A percentile compares a stretch with the other conserved stretches of the same genome.
These are phyloP conservation scores for Podosphaera leucotricha DNA, from an alignment of 2,329 filamentous ascomycete genomes.

Conservation along the genomic window DNA sequence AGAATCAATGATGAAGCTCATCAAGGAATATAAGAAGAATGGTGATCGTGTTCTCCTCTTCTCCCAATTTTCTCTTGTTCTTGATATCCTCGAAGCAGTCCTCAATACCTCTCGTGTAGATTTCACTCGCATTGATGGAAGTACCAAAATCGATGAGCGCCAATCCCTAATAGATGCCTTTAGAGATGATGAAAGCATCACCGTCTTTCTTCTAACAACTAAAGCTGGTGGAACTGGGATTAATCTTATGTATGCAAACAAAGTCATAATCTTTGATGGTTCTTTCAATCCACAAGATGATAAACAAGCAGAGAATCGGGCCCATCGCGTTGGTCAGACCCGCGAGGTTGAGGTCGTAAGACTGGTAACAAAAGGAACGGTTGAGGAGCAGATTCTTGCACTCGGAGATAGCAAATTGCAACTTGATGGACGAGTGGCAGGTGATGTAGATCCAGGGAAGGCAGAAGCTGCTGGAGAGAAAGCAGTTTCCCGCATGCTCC, in stretches of 20 bases:
- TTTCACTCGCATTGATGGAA: slow-evolving; percentile 72
- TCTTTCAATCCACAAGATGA: slow-evolving; percentile 98
- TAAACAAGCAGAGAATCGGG: slow-evolving; percentile 92
- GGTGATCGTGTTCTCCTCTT: slow-evolving; percentile 81
- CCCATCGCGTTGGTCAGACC: slow-evolving; percentile 81
- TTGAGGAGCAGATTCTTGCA: slow-evolving; percentile 83
- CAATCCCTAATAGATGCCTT: slow-evolving; percentile 80
- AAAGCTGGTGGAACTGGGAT: slow-evolving; percentile 92
- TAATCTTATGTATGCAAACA: slow-evolving; percentile 87
- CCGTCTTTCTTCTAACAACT: slow-evolving; percentile 81
- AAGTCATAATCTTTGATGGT: slow-evolving; percentile 90
- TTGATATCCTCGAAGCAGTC: slow-evolving; percentile 73
- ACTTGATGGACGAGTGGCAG: slow-evolving; percentile 52
- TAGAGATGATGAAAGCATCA: slow-evolving; percentile 49
- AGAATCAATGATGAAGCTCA: slow-evolving; percentile 50
- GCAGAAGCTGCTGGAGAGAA: slow-evolving; percentile 17
- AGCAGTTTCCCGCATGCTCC: slow-evolving; percentile 12
- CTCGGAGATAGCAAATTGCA: slow-evolving; percentile 84
- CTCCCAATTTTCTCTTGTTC: slow-evolving; percentile 75
- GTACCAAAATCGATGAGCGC: slow-evolving; percentile 57
- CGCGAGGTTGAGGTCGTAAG: slow-evolving; percentile 76
- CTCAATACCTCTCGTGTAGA: slow-evolving; percentile 47
- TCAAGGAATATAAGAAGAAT: slow-evolving; percentile 48
- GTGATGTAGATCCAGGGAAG: slow-evolving; percentile 25
- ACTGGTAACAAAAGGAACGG: slow-evolving; percentile 56